Conservation (phyloP, 2,329 filamentous ascomycete genomes). For the Xylaria sp. region DNA sequence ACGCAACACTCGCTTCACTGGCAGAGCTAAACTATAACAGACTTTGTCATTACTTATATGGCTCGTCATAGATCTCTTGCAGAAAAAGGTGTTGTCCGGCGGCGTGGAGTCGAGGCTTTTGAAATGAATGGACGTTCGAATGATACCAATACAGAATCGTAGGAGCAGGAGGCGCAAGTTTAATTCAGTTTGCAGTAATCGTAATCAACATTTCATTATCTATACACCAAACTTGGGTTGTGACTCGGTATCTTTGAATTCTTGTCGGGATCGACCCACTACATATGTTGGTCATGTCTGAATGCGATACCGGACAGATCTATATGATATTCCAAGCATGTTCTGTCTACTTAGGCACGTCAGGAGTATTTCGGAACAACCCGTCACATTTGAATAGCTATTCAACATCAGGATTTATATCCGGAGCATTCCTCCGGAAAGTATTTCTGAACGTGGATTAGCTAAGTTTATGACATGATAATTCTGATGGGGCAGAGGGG, state of each 20-base stretch:
- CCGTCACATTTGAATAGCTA: neutral
- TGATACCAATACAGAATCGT: constrained; percentile 10
- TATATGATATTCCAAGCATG: neutral
- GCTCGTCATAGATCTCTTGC: neutral
- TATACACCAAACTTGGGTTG: neutral
- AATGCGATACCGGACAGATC: neutral
- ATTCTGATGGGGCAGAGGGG: neutral
- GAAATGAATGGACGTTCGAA: neutral
- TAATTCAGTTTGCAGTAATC: constrained; percentile 10
- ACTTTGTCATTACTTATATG: neutral
- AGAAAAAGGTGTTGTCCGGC: neutral
- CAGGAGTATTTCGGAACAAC: neutral
- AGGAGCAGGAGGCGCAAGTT: neutral
- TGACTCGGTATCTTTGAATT: neutral
- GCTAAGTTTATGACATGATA: neutral
- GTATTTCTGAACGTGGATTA: neutral
- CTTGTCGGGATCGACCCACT: neutral
- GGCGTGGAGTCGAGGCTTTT: neutral
- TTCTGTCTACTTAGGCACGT: neutral
- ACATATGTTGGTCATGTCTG: neutral
- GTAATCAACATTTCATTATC: constrained; percentile 12
- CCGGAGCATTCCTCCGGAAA: neutral
- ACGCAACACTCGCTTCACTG: constrained; percentile 65
- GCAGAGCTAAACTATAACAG: constrained; percentile 61
- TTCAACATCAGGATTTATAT: neutral